Evolutionary conservation across 192 early-diverging fungal species (phyloP).

Genomic region (Coemansia sp.): DNA sequence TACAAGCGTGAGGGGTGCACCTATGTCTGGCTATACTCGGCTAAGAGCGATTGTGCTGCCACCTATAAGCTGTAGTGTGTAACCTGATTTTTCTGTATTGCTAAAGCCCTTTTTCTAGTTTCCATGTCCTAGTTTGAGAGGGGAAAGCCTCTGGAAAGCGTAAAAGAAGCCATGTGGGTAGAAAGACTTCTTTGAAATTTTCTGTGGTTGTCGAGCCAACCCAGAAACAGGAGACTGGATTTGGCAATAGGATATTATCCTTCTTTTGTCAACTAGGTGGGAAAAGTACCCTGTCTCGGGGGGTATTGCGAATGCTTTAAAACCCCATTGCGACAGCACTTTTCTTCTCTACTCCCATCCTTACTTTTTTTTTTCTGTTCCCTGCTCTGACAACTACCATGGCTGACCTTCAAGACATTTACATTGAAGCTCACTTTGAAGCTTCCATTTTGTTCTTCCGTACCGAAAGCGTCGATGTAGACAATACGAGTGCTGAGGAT

Average conservation of each 20-base stretch:
- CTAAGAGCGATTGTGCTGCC: slow-evolving; percentile 62
- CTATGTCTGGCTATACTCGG: slow-evolving; percentile 73
- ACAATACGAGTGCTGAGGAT: neutral
- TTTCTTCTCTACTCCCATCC: neutral
- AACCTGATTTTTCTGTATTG: neutral
- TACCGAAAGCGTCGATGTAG: neutral
- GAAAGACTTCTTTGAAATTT: too few relatives aligned
- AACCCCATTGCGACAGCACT: neutral
- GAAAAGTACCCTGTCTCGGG: too few relatives aligned
- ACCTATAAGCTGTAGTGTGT: slow-evolving; percentile 54
- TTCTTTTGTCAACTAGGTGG: too few relatives aligned
- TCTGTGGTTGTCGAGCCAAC: too few relatives aligned
- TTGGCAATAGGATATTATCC: too few relatives aligned
- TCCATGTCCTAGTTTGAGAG: neutral
- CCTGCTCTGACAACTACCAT: neutral
- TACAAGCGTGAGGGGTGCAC: slow-evolving; percentile 34
- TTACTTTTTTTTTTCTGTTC: neutral
- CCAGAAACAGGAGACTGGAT: too few relatives aligned
- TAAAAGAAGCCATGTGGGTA: too few relatives aligned
- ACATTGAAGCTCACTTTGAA: neutral
- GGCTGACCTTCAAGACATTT: neutral
- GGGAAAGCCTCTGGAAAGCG: too few relatives aligned
- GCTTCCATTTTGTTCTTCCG: neutral
- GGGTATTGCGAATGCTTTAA: too few relatives aligned
- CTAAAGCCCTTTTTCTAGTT: too few relatives aligned